phyloP scores from a whole-genome alignment of 352 stramenopile genomes.

The Elongisporangium anandrum region DNA sequence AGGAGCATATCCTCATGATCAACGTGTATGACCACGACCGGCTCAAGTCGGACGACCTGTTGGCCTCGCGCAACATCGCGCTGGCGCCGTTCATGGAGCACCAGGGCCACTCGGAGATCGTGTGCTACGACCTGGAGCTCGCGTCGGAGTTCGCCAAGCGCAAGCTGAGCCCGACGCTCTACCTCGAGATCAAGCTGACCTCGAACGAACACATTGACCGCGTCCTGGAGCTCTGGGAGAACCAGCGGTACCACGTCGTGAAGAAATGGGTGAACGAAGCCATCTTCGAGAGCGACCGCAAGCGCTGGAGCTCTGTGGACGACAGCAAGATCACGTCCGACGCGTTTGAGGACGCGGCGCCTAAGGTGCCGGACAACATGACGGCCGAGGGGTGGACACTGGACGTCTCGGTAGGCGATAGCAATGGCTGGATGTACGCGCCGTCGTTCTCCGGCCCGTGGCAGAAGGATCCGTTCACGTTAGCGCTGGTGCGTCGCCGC shows the following conservation, averaged over 20 bases:
- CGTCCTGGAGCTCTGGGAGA: constrained; percentile 81
- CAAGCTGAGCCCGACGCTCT: constrained; percentile 50
- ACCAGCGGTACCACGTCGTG: constrained; percentile 74
- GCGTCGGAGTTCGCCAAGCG: constrained; percentile 51
- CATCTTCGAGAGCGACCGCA: constrained; percentile 52
- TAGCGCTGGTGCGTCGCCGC: constrained; percentile 72
- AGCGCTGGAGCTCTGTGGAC: constrained; percentile 61
- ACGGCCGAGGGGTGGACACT: constrained; percentile 69
- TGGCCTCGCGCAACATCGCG: constrained; percentile 42
- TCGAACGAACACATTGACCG: constrained; percentile 49
- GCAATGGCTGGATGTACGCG: constrained; percentile 84
- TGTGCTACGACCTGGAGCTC: constrained; percentile 57
- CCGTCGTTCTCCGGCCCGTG: constrained; percentile 69
- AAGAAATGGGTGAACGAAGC: constrained; percentile 73
- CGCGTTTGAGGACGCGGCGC: constrained; percentile 63
- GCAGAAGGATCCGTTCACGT: constrained; percentile 70
- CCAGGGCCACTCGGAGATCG: constrained; percentile 34
- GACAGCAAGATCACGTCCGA: constrained; percentile 59
- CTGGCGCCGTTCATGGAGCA: constrained; percentile 45
- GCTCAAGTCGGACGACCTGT: constrained; percentile 52
- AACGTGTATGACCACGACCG: constrained; percentile 66
- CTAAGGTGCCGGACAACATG: constrained; percentile 49
- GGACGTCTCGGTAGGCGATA: constrained; percentile 71
- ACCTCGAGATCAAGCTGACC: constrained; percentile 52
- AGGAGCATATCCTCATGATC: constrained; percentile 50